phyloP scores from a whole-genome alignment of 2,329 filamentous ascomycete genomes.

The Penicillium olsonii region DNA sequence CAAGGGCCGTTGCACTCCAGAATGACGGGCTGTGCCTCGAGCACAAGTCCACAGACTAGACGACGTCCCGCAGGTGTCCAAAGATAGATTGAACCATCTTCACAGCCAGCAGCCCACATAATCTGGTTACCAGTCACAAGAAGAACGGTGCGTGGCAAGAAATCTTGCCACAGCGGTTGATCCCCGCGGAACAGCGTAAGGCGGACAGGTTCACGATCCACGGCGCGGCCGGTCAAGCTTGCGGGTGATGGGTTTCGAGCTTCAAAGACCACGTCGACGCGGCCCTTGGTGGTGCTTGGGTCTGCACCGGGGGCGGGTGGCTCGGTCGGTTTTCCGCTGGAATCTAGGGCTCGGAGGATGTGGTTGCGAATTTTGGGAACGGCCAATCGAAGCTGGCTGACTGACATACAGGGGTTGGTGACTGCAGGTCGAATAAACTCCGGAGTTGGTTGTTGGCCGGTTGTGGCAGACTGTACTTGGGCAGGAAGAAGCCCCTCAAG shows the following conservation, averaged over 20 bases:
- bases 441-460: slow-evolving; percentile 68
- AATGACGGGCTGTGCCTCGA: slow-evolving; percentile 93
- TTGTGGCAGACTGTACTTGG: slow-evolving; percentile 59
- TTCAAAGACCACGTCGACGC: slow-evolving; percentile 78
- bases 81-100: slow-evolving; percentile 84
- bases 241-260: slow-evolving; percentile 74
- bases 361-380: slow-evolving; percentile 83
- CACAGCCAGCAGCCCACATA: slow-evolving; percentile 91
- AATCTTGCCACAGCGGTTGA: slow-evolving; percentile 88
- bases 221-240: slow-evolving; percentile 58
- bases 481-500: slow-evolving; percentile 77
- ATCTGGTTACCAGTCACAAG: slow-evolving; percentile 85
- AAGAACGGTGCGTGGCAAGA: slow-evolving; percentile 81
- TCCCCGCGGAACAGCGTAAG: slow-evolving; percentile 81
- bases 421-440: slow-evolving; percentile 88
- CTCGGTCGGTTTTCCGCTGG: slow-evolving; percentile 46
- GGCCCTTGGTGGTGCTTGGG: slow-evolving; percentile 45
- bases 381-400: slow-evolving; percentile 81
- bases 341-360: slow-evolving; percentile 78
- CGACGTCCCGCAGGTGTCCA: slow-evolving; percentile 93
- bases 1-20: slow-evolving; percentile 87
- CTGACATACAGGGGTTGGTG: slow-evolving; percentile 74
- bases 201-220: slow-evolving; percentile 78
- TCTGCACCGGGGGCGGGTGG: slow-evolving; percentile 39
- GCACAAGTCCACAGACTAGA: slow-evolving; percentile 77